Evolutionary conservation across 441 rosid species (phyloP).

Genomic region (Brassica balearica): DNA sequence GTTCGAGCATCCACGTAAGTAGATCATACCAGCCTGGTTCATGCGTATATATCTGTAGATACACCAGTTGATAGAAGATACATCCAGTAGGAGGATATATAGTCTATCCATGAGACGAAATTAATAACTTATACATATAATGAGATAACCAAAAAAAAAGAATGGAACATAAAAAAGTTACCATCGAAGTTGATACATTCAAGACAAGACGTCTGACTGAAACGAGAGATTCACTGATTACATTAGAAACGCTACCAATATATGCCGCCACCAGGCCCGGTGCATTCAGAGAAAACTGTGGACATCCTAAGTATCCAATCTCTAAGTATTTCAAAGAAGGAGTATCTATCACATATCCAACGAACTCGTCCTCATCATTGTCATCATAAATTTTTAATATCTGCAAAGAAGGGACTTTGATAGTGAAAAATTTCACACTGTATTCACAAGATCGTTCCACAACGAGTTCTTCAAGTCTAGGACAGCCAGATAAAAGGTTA

Average conservation of each 20-base stretch:
- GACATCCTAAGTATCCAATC: not conserved
- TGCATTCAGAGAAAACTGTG: not conserved
- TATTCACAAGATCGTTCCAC: not conserved
- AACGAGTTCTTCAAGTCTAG: slow-evolving; percentile 19
- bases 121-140: not conserved
- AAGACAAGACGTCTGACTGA: slow-evolving; percentile 11
- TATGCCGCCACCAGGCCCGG: not conserved
- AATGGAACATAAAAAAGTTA: not conserved
- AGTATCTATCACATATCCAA: not conserved
- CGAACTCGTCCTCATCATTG: not conserved
- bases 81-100: not conserved
- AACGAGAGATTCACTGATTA: not conserved
- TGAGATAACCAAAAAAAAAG: not conserved
- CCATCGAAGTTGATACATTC: not conserved
- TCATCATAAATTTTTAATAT: not conserved
- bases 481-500: slow-evolving; percentile 18
- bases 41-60: not conserved
- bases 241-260: not conserved
- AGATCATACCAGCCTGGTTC: not conserved
- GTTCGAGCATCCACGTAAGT: slow-evolving; percentile 11
- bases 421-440: not conserved
- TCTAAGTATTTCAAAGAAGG: not conserved
- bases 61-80: not conserved
- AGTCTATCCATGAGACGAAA: not conserved
- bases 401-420: slow-evolving; percentile 17